Evolutionary conservation across 352 stramenopile genomes (phyloP), one percentile per base, ranked within the genome.

Genomic region (Phytophthora rubi): DNA sequence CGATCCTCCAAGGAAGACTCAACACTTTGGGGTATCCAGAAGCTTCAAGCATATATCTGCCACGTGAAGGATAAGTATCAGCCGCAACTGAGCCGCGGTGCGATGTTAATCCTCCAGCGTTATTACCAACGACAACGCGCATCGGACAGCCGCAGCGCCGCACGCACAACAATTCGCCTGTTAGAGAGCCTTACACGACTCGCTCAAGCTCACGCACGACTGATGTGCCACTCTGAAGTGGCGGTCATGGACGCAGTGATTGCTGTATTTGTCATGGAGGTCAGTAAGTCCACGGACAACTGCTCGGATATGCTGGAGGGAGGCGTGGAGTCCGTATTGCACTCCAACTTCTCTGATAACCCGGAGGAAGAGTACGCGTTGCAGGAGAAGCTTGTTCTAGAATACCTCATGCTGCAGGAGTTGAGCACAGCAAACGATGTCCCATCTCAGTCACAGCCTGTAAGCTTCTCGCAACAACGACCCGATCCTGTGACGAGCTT

Each of bases 181-280:
- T 74, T 99, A 0, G 96, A 99, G 75, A 98, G 89, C 52, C 85
- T 99, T 32, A 98, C 98, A 65, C 89, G 97, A 6, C 61, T 99
- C 4, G 77, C 90, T 6, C 87, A 96, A 75, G 97, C 95, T 10
- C 96, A 99, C 74, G 97, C 97, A 28, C 75, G 95, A 35, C 68
- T 97, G 6, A 91, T 93, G 85, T 90, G 75, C 32, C 86, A 90
- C 62, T 68, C 85, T 0, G 70, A 90, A 61, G 89, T 94, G 12
- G 71, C 72, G 15, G 73, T 92, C 4, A 81, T 87, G 79, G 90
- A 96, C 52, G 89, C 89, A 0, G 85, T 96, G 2, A 76, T 94
- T 30, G 86, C 87, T 1, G 85, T 94, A 8, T 91, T 91, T 47
- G 69, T 94, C 26, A 94, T 92, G 77, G 86, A 94, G 58, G 80